A percentile compares a stretch with the other conserved stretches of the same genome.
Conservation (phyloP, 352 stramenopile species). For the Phytophthora crassamura region DNA sequence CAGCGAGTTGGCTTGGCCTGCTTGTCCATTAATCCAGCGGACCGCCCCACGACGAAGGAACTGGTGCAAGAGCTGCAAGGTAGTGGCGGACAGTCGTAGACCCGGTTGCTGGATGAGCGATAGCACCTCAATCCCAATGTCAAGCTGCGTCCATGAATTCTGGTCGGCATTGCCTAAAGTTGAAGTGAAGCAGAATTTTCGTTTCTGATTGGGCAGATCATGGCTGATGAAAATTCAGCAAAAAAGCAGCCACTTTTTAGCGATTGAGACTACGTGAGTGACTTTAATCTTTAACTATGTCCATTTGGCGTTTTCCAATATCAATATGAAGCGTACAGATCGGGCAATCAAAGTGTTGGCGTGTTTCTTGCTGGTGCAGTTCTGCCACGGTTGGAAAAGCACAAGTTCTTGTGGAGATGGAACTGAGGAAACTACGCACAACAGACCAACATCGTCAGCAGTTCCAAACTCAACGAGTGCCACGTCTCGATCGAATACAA, state of each 20-base stretch:
- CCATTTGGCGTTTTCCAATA: conserved; percentile 20
- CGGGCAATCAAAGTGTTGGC: neutral
- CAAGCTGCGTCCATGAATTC: conserved; percentile 17
- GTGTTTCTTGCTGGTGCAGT: neutral
- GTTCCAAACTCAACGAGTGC: conserved; percentile 19
- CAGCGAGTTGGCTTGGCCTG: conserved; percentile 38
- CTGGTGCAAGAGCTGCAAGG: conserved; percentile 30
- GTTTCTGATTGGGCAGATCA: conserved; percentile 20
- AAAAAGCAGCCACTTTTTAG: too few relatives aligned
- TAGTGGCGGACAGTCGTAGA: neutral
- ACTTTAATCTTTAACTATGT: neutral
- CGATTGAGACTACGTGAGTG: conserved; percentile 12
- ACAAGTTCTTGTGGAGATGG: conserved; percentile 24
- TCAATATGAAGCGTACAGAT: conserved; percentile 11
- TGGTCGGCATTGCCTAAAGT: conserved; percentile 12
- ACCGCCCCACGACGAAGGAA: conserved; percentile 17
- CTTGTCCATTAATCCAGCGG: conserved; percentile 13
- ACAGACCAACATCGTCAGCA: conserved; percentile 17
- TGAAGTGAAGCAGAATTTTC: conserved; percentile 24
- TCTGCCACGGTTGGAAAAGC: conserved; percentile 3
- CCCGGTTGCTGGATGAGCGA: neutral
- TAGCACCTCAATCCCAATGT: conserved; percentile 4
- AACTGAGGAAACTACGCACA: neutral
- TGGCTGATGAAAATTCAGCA: conserved; percentile 35
- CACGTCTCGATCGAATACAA: conserved; percentile 24